Evolutionary conservation across 2,329 filamentous ascomycete species (phyloP).

Genomic region (Fusarium pseudograminearum): DNA sequence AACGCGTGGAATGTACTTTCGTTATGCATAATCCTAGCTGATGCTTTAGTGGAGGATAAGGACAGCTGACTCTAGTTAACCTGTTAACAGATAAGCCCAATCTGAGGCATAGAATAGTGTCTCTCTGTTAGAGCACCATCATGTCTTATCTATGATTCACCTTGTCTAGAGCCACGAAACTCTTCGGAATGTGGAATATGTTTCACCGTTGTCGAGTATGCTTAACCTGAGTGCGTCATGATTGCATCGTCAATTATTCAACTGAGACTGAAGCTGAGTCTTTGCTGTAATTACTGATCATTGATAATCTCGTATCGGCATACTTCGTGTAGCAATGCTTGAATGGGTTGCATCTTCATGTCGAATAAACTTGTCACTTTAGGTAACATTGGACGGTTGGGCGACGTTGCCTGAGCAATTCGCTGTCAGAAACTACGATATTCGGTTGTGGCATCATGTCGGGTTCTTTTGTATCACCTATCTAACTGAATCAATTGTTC

Average conservation of each 20-base stretch:
- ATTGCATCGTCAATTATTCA: not conserved
- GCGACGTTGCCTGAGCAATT: not conserved
- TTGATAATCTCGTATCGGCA: conserved; percentile 1
- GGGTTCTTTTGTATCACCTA: not conserved
- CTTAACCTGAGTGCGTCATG: conserved; percentile 19
- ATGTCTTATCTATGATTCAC: not conserved
- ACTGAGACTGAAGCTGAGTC: not conserved
- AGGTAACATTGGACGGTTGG: not conserved
- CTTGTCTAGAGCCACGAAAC: not conserved
- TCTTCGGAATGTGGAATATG: not conserved
- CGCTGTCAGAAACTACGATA: conserved; percentile 7
- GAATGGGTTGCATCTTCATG: conserved; percentile 4
- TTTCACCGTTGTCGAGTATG: not conserved
- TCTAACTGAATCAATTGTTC: not conserved
- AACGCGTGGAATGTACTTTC: not conserved
- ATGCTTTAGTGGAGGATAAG: not conserved
- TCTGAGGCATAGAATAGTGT: accelerated
- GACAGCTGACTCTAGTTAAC: accelerated
- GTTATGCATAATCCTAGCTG: not conserved
- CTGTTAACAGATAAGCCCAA: not conserved
- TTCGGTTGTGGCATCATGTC: not conserved
- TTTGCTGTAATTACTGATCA: conserved; percentile 1
- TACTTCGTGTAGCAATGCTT: not conserved
- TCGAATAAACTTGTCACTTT: conserved; percentile 1
- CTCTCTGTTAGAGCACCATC: not conserved